Percentiles rank a stretch among this genome's conserved stretches.
Evolutionary conservation across 2,329 filamentous ascomycete genomes (phyloP).

Genomic region (Fusarium sp.): DNA sequence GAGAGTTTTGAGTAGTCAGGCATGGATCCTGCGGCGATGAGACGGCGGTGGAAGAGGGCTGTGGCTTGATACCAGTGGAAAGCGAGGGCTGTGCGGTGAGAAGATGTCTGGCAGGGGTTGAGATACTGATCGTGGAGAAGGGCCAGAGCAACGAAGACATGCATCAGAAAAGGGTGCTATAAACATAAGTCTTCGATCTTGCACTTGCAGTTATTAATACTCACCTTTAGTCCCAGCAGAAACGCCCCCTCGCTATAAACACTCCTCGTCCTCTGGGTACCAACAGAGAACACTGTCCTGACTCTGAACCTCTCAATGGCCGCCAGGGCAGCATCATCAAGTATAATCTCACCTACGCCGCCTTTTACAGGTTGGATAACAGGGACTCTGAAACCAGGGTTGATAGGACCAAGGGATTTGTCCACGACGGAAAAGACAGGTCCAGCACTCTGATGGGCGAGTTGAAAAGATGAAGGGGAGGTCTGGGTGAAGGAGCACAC

Average conservation of each 20-base stretch:
- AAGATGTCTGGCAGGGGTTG: constrained; percentile 31
- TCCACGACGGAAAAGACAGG: constrained; percentile 20
- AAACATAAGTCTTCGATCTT: not conserved
- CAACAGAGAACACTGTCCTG: constrained; percentile 58
- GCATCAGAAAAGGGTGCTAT: constrained; percentile 66
- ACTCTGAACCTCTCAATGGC: constrained; percentile 58
- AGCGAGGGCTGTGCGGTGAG: constrained; percentile 51
- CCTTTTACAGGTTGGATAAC: constrained; percentile 40
- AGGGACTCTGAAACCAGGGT: constrained; percentile 41
- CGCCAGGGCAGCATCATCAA: constrained; percentile 51
- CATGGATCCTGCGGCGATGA: constrained; percentile 51
- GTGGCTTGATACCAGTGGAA: constrained; percentile 63
- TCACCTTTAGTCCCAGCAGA: constrained; percentile 56
- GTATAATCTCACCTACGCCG: constrained; percentile 45
- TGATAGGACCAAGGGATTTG: constrained; percentile 19
- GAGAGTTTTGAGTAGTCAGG: constrained; percentile 46
- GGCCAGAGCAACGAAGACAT: constrained; percentile 65
- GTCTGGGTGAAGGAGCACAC: constrained; percentile 59
- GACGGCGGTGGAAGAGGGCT: constrained; percentile 59
- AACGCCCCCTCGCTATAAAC: constrained; percentile 54
- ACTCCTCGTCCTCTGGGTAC: constrained; percentile 46
- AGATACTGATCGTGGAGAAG: constrained; percentile 65
- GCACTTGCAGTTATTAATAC: not conserved
- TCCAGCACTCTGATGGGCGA: constrained; percentile 33
- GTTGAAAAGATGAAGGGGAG: constrained; percentile 40